Base-by-base conservation (phyloP, 495 filamentous ascomycete species). In the Hypoxylon subgilvum region DNA sequence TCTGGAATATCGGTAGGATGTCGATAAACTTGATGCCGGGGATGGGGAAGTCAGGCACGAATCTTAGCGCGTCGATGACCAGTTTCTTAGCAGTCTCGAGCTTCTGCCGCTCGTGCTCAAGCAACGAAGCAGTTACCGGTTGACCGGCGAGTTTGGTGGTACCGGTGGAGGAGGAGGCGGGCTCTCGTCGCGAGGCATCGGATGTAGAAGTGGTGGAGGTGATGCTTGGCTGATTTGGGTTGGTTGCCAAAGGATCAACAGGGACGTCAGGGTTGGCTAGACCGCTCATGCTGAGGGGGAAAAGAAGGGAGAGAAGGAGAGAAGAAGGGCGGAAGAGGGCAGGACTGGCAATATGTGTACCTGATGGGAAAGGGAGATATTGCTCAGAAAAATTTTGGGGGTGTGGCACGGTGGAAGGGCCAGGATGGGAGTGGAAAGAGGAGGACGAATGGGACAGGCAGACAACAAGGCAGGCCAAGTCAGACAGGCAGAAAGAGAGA, bases 11-110 rank as follows among this genome's bases (percentile, higher is more conserved):
- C 25, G 94, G 95, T 54, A 99, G 85, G 76, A 99, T 97, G 75
- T 99, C 95, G 82, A 97, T 91, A 76, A 99, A 99, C 50, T 96
- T 82, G 70, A 99, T 92, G 71, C 95, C 95, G 4, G 89, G 88
- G 42, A 88, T 86, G 27, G 95, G 95, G 77, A 99, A 97, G 81
- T 99, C 91, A 53, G 88, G 88, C 77, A 88, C 96, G 74, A 89
- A 87, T 70, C 75, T 75, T 21, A 83, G 74, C 39, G 78, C 71
- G 44, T 73, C 70, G 56, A 74, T 67, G 36, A 84, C 74, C 43
- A 68, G 51, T 45, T 63, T 50, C 52, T 70, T 70, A 46, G 67
- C 67, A 32, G 42, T 49, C 23, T 54, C 47, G n/a, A 70, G 67
- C 53, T 67, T 65, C 57, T 52, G 12, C 43, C 58, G 61, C 45